A percentile compares a stretch with the other conserved stretches of the same genome.
phyloP scores from a whole-genome alignment of 2,329 filamentous ascomycete genomes.

The Bipolaris zeicola region DNA sequence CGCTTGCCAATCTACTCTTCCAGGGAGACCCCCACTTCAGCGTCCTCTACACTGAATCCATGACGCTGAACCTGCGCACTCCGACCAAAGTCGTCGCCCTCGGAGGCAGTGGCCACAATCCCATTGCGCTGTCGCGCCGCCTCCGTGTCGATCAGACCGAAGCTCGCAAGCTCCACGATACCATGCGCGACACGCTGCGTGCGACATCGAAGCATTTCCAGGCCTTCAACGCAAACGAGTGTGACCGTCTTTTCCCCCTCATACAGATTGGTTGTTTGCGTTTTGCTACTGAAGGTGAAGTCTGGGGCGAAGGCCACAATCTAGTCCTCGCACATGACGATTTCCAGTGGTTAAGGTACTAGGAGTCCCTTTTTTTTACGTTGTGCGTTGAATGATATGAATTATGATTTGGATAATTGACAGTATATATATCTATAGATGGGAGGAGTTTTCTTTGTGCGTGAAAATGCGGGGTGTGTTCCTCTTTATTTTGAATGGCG shows the following conservation, averaged over 20 bases:
- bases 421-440: neutral
- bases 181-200: slow-evolving; percentile 36
- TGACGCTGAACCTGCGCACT: slow-evolving; percentile 38
- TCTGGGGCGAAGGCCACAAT: slow-evolving; percentile 40
- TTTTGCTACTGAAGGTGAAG: slow-evolving; percentile 33
- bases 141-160: slow-evolving; percentile 28
- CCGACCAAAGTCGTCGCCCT: slow-evolving; percentile 30
- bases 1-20: slow-evolving; percentile 32
- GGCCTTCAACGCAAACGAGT: slow-evolving; percentile 32
- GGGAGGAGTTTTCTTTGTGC: neutral
- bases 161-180: slow-evolving; percentile 26
- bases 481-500: neutral
- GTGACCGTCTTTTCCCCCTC: slow-evolving; percentile 30
- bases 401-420: neutral
- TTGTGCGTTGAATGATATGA: neutral
- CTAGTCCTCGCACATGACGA: slow-evolving; percentile 37
- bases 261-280: slow-evolving; percentile 37
- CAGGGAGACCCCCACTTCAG: slow-evolving; percentile 27
- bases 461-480: neutral
- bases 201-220: slow-evolving; percentile 34
- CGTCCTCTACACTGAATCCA: slow-evolving; percentile 33
- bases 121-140: slow-evolving; percentile 21
- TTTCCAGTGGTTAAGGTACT: slow-evolving; percentile 39
- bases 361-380: neutral
- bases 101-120: slow-evolving; percentile 17